phyloP scores from a whole-genome alignment of 1,139 yeast species.

The Lodderomyces margitis region DNA sequence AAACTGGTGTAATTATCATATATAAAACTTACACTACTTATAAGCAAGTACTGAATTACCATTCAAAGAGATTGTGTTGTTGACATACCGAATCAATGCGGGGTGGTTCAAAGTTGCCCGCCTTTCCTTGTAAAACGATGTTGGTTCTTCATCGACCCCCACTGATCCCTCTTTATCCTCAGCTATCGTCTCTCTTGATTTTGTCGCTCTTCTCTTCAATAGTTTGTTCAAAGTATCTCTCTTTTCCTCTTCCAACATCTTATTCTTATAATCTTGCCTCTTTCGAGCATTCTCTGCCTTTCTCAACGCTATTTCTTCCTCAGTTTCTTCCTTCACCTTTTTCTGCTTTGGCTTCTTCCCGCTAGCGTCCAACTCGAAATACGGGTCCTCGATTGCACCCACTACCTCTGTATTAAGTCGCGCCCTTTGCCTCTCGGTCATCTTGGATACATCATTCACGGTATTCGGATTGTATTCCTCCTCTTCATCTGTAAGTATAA shows the following conservation, averaged over 20 bases:
- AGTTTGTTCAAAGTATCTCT: constrained; percentile 85
- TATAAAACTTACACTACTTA: constrained; percentile 11
- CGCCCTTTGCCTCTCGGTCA: constrained; percentile 64
- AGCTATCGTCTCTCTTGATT: constrained; percentile 46
- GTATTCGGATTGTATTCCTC: constrained; percentile 41
- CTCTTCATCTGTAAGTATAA: constrained; percentile 44
- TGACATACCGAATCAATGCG: constrained; percentile 29
- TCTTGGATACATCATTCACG: constrained; percentile 48
- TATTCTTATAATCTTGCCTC: constrained; percentile 80
- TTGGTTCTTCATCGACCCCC: constrained; percentile 29
- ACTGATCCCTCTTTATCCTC: constrained; percentile 33
- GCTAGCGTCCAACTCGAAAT: constrained; percentile 27
- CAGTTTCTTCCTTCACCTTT: constrained; percentile 59
- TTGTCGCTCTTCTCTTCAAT: constrained; percentile 76
- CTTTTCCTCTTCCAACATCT: constrained; percentile 87
- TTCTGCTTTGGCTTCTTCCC: constrained; percentile 20
- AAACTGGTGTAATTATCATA: no score
- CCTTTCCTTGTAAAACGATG: constrained; percentile 29
- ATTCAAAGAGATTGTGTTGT: constrained; percentile 18
- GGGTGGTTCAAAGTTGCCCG: constrained; percentile 36
- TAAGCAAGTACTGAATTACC: constrained; percentile 23
- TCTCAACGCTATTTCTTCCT: constrained; percentile 77
- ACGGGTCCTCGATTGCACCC: constrained; percentile 16
- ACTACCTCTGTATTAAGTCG: constrained; percentile 33
- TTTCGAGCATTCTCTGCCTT: constrained; percentile 88